Evolutionary conservation across 345 rosid genomes (phyloP), one percentile per base, ranked within the genome.

Genomic region (Turnera subulata): DNA sequence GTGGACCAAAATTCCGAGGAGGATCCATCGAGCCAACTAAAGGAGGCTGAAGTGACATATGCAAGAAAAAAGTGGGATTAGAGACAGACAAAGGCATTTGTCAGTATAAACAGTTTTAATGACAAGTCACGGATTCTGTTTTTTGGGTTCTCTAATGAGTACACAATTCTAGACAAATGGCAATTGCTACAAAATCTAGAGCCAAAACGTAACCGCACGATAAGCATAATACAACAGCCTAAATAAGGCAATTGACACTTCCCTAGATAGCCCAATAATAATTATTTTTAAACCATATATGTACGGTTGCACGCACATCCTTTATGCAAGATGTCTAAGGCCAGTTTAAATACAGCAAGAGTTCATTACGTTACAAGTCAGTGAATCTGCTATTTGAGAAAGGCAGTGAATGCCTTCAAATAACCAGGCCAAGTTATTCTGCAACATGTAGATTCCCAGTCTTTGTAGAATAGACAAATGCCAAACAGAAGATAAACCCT

Each of bases 1-100:
- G 74, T 2, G 84, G 89, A 64, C 74, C 68, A 68, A 80, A 82
- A 76, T 78, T 80, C 55, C 76, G 83, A 62, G 84, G 70, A 66
- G 74, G 76, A 77, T 86, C 94, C 66, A 78, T 70, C 40, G 86
- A 76, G 67, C 78, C 76, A 39, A 61, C 76, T 17, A 68, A 58
- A 50, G 84, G 90, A 66, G 82, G 87, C 50, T 67, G 86, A 62
- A 58, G 78, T 56, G 89, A 93, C 85, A 82, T 76, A 45, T 53
- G 58, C 45, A 49, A 16, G 35, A 37, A 55, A 58, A 29, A 22
- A 58, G 58, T 46, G 65, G 11, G 59, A 53, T 64, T 55, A 73
- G 70, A 46, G 33, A 53, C 20, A 33, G 16, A 48, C 44, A 62
- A 43, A 43, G 45, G 13, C 43, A 40, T 13, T 37, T 42, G n/a